Evolutionary conservation across 2,329 filamentous ascomycete genomes (phyloP).

Genomic region (Sclerotinia trifoliorum): DNA sequence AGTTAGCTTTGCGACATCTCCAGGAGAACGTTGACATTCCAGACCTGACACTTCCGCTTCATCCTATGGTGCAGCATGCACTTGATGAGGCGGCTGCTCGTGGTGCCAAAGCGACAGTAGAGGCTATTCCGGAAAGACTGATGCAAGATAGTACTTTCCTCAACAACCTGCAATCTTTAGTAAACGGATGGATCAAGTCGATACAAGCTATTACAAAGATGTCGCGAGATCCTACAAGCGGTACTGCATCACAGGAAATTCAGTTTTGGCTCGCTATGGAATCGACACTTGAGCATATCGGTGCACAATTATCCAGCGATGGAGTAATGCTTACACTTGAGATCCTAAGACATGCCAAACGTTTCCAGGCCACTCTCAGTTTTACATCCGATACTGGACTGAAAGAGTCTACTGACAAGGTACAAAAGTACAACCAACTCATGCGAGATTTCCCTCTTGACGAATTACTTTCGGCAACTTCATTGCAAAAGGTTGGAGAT

Average conservation of each 20-base stretch:
- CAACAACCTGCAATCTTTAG: conserved; percentile 88
- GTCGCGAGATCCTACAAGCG: conserved; percentile 73
- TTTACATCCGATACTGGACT: conserved; percentile 94
- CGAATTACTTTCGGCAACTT: conserved; percentile 88
- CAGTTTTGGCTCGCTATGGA: conserved; percentile 99
- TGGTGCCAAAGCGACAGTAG: conserved; percentile 68
- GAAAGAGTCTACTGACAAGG: conserved; percentile 92
- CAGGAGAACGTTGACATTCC: conserved; percentile 99
- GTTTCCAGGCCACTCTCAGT: conserved; percentile 95
- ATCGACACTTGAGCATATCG: conserved; percentile 85
- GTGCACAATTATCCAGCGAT: conserved; percentile 81
- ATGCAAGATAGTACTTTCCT: conserved; percentile 87
- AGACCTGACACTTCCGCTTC: conserved; percentile 81
- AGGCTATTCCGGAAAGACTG: conserved; percentile 72
- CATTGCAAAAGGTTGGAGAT: conserved; percentile 83
- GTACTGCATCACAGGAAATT: conserved; percentile 92
- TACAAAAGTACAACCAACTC: conserved; percentile 97
- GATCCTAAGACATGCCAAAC: conserved; percentile 93
- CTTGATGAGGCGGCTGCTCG: conserved; percentile 72
- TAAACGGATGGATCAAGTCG: conserved; percentile 98
- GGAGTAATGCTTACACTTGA: conserved; percentile 90
- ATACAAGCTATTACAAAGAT: conserved; percentile 96
- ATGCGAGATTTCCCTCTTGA: conserved; percentile 98
- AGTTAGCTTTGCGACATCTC: conserved; percentile 83
- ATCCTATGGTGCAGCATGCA: conserved; percentile 82